These are phyloP conservation scores for Chaetomium strumarium DNA, from an alignment of 2,329 filamentous ascomycete species.

Conservation along the genomic window DNA sequence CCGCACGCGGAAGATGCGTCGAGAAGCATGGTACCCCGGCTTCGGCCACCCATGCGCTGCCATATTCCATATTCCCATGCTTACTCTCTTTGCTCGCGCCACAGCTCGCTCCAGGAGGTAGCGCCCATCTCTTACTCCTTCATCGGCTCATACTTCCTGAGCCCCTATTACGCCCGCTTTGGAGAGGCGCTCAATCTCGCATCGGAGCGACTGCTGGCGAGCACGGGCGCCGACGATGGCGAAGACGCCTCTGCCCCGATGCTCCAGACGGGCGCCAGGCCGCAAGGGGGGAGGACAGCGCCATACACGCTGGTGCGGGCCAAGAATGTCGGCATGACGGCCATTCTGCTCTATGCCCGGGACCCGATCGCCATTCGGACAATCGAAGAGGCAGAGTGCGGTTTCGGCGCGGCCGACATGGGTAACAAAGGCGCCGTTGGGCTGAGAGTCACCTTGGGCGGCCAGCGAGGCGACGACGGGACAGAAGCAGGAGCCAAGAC, in stretches of 20 bases:
- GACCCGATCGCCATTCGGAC: constrained; percentile 54
- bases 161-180: constrained; percentile 68
- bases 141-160: constrained; percentile 73
- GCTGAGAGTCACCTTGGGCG: constrained; percentile 58
- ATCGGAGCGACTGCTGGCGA: constrained; percentile 37
- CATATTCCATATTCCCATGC: background rate
- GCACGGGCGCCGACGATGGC: constrained; percentile 11
- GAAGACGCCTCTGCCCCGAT: constrained; percentile 14
- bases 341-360: constrained; percentile 75
- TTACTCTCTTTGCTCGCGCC: constrained; percentile 4
- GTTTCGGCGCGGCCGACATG: constrained; percentile 81
- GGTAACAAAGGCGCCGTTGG: constrained; percentile 94
- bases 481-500: constrained; percentile 29
- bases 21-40: background rate
- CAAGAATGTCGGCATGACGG: constrained; percentile 83
- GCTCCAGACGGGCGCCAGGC: constrained; percentile 10
- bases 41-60: background rate
- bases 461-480: constrained; percentile 31
- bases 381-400: constrained; percentile 74
- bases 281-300: background rate
- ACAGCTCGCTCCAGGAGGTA: constrained; percentile 79
- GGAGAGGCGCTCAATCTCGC: constrained; percentile 67
- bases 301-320: constrained; percentile 65
- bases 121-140: constrained; percentile 80
- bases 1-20: background rate